phyloP scores from a whole-genome alignment of 495 filamentous ascomycete species.

The Neurospora sp. region DNA sequence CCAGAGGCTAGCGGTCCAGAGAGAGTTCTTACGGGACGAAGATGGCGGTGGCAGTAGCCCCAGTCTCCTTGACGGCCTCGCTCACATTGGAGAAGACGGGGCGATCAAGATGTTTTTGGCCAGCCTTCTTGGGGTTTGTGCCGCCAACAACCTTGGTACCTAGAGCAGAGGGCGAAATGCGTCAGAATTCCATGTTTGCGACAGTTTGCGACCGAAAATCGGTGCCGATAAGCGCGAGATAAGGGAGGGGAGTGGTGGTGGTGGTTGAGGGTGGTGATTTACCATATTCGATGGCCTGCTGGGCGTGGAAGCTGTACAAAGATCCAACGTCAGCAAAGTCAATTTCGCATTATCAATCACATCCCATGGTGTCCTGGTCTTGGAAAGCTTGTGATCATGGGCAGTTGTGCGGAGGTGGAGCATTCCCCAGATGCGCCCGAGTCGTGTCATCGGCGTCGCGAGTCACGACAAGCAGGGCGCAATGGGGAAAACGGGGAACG shows the following conservation, averaged over 20 bases:
- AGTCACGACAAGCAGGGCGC: conserved; percentile 8
- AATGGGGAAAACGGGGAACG: neutral
- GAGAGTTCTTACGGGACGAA: conserved; percentile 74
- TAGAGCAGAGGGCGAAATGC: conserved; percentile 21
- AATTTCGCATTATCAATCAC: neutral
- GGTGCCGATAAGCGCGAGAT: neutral
- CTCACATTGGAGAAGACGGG: conserved; percentile 86
- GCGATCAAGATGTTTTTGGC: conserved; percentile 74
- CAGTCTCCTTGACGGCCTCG: conserved; percentile 85
- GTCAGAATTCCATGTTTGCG: conserved; percentile 7
- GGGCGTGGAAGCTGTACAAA: conserved; percentile 74
- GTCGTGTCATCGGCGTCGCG: conserved; percentile 4
- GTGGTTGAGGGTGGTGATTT: conserved; percentile 18
- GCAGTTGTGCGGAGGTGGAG: neutral
- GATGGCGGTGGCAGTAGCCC: conserved; percentile 85
- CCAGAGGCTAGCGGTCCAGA: neutral
- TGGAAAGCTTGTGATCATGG: neutral
- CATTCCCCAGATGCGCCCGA: neutral
- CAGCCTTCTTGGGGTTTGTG: conserved; percentile 98
- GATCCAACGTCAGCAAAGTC: conserved; percentile 32
- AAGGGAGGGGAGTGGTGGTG: neutral
- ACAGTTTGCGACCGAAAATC: neutral
- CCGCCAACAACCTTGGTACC: conserved; percentile 96
- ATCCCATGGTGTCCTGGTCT: neutral
- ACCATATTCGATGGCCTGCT: conserved; percentile 98